phyloP scores from a whole-genome alignment of 768 basidiomycete species.

The Brasilioporus rufonigricans region DNA sequence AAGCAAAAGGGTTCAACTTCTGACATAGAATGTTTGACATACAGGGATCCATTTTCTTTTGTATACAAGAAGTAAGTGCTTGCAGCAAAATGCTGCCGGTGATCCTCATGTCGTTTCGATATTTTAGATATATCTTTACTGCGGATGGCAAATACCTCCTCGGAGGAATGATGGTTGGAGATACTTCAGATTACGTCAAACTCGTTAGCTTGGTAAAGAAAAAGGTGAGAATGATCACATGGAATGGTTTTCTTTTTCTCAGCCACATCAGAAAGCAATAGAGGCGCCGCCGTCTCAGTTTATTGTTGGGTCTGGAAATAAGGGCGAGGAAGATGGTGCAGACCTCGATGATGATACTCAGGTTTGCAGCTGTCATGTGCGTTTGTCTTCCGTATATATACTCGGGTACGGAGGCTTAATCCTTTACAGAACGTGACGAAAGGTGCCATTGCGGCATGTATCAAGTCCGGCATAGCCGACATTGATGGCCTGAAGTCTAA shows the following conservation, averaged over 20 bases:
- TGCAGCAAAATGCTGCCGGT: not conserved
- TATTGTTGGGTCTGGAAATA: constrained; percentile 53
- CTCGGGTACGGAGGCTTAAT: not conserved
- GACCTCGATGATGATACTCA: constrained; percentile 73
- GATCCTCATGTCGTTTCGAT: not conserved
- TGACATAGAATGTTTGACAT: constrained; percentile 48
- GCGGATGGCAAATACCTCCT: constrained; percentile 68
- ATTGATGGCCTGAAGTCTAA: constrained; percentile 57
- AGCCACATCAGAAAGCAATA: constrained; percentile 50
- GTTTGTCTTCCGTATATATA: constrained; percentile 7
- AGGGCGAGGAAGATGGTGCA: constrained; percentile 54
- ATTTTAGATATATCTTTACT: constrained; percentile 58
- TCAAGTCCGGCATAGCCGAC: constrained; percentile 47
- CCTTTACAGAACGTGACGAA: constrained; percentile 58
- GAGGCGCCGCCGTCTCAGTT: constrained; percentile 65
- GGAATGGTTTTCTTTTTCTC: not conserved
- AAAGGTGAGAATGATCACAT: constrained; percentile 35
- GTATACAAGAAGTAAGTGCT: constrained; percentile 61
- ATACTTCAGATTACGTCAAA: constrained; percentile 65
- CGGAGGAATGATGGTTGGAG: constrained; percentile 82
- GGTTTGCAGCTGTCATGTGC: constrained; percentile 66
- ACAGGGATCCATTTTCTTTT: constrained; percentile 68
- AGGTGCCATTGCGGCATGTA: constrained; percentile 48
- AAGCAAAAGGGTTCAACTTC: not conserved
- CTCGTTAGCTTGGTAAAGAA: constrained; percentile 70